phyloP scores from a whole-genome alignment of 2,329 filamentous ascomycete species.

The Epichloe bromicola region DNA sequence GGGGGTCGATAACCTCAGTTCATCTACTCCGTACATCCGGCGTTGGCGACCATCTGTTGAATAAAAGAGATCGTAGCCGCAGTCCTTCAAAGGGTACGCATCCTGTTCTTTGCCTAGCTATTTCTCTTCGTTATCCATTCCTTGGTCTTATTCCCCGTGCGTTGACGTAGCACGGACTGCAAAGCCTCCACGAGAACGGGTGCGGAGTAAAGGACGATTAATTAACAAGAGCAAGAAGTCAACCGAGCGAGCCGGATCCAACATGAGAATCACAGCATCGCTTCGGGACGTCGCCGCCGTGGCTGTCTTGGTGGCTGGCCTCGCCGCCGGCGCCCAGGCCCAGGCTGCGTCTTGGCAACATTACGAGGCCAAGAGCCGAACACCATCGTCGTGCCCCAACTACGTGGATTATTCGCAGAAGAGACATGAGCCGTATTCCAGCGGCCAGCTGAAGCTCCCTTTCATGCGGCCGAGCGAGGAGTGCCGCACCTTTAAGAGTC shows the following conservation, averaged over 20 bases:
- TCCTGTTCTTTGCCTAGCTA: no score
- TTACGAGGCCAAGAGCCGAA: slow-evolving; percentile 5
- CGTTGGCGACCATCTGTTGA: no score
- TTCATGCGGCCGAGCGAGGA: slow-evolving; percentile 15
- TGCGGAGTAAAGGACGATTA: background rate
- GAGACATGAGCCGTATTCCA: slow-evolving; percentile 12
- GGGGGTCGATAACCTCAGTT: no score
- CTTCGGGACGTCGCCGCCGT: background rate
- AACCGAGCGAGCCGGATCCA: background rate
- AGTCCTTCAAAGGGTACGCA: no score
- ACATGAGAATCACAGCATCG: background rate
- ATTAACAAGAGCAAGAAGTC: background rate
- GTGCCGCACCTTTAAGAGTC: slow-evolving; percentile 16
- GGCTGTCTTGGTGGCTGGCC: background rate
- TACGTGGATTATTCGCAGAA: slow-evolving; percentile 12
- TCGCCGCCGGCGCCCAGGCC: background rate
- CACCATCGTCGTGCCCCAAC: slow-evolving; percentile 12
- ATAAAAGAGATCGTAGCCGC: no score
- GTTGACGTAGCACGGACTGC: no score
- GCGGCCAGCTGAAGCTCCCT: slow-evolving; percentile 10
- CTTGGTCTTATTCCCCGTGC: no score
- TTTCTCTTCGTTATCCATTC: no score
- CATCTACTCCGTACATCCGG: no score
- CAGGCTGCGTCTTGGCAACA: background rate
- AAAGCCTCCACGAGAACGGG: no score